Conservation (phyloP, 768 basidiomycete genomes). For the Pulveroboletus sp. region DNA sequence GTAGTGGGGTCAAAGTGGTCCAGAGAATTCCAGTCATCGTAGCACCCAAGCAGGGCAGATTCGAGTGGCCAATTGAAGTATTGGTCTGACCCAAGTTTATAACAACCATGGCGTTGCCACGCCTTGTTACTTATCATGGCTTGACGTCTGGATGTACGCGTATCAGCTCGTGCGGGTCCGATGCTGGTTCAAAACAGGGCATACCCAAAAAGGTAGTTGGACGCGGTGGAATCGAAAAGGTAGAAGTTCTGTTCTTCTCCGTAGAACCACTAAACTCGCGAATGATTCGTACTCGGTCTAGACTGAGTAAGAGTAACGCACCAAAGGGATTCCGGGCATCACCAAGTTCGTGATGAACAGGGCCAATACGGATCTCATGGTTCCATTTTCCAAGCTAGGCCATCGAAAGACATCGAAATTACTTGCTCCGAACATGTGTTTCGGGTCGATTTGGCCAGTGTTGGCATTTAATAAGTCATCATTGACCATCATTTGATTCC, state of each 20-base stretch:
- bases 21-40: constrained; percentile 87
- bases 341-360: constrained; percentile 75
- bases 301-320: constrained; percentile 28
- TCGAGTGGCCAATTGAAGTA: constrained; percentile 93
- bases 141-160: constrained; percentile 60
- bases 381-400: constrained; percentile 85
- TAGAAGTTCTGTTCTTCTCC: constrained; percentile 94
- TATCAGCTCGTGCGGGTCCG: neutral
- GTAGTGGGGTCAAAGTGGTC: constrained; percentile 94
- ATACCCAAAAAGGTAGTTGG: constrained; percentile 88
- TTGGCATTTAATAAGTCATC: constrained; percentile 81
- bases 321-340: constrained; percentile 84
- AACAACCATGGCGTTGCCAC: constrained; percentile 94
- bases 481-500: constrained; percentile 88
- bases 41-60: constrained; percentile 71
- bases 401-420: constrained; percentile 95
- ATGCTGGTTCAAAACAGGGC: constrained; percentile 16
- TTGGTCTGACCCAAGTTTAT: constrained; percentile 82
- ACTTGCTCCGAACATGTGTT: constrained; percentile 87
- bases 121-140: constrained; percentile 81
- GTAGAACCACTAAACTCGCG: constrained; percentile 57
- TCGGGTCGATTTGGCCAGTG: constrained; percentile 66
- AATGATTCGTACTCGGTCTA: neutral
- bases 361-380: constrained; percentile 67
- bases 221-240: constrained; percentile 78